phyloP scores from a whole-genome alignment of 2,329 filamentous ascomycete species.

The Claviceps sp. region DNA sequence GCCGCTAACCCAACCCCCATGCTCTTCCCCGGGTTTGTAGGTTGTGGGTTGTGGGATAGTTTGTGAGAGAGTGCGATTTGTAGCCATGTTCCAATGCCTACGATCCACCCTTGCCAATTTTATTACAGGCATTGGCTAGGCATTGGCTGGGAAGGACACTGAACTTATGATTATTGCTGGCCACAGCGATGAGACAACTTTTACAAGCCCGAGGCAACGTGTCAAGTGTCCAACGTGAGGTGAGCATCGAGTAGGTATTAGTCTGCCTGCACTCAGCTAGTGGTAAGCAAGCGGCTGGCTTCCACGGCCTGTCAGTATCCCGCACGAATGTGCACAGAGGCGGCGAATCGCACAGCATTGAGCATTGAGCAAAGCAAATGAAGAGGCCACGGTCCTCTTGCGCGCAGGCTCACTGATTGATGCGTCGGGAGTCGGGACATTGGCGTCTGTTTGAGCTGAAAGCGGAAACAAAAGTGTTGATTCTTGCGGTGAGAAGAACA shows the following conservation, averaged over 20 bases:
- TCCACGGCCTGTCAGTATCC: too few relatives aligned
- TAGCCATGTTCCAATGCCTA: background rate
- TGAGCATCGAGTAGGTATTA: too few relatives aligned
- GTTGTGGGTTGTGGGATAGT: background rate
- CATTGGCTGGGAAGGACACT: background rate
- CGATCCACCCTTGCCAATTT: background rate
- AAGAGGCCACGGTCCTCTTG: background rate
- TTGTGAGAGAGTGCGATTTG: background rate
- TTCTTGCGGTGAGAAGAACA: background rate
- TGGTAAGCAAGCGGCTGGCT: too few relatives aligned
- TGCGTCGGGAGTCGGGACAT: background rate
- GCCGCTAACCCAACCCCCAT: background rate
- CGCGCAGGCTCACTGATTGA: background rate
- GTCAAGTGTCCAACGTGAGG: background rate
- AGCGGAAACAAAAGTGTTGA: constrained; percentile 1
- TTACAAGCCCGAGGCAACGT: too few relatives aligned
- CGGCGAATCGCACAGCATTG: background rate
- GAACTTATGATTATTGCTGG: background rate
- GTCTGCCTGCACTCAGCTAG: too few relatives aligned
- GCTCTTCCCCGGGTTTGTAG: background rate
- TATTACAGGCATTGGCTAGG: background rate
- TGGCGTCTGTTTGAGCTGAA: background rate
- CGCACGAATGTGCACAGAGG: background rate
- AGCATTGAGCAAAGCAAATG: background rate
- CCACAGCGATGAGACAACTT: too few relatives aligned